A percentile compares a stretch with the other conserved stretches of the same genome.
These are phyloP conservation scores for Lactuca saligna DNA, from an alignment of 129 eudicot species.

Conservation along the genomic window DNA sequence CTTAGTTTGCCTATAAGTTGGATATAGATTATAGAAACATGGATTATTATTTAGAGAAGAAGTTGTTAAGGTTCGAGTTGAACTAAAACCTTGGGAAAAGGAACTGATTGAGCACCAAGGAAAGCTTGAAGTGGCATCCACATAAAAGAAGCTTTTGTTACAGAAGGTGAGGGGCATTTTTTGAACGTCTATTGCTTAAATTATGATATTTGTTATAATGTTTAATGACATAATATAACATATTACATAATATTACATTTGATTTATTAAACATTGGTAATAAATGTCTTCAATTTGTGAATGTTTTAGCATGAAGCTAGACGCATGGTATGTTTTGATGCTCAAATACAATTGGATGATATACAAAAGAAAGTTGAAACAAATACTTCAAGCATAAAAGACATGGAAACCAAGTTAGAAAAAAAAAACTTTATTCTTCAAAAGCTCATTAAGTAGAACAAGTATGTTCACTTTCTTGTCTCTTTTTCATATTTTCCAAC, in stretches of 20 bases:
- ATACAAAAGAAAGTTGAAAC: conserved; percentile 43
- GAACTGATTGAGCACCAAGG: conserved; percentile 82
- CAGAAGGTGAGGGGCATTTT: conserved; percentile 56
- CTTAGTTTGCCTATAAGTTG: too few species aligned
- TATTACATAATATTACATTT: too few species aligned
- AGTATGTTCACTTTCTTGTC: conserved; percentile 37
- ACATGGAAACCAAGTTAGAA: conserved; percentile 48
- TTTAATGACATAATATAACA: too few species aligned
- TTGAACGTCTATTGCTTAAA: background rate
- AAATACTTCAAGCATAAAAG: conserved; percentile 44
- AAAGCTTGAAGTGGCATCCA: conserved; percentile 82
- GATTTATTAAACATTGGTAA: background rate
- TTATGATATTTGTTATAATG: too few species aligned
- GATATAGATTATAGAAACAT: background rate
- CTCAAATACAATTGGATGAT: conserved; percentile 67
- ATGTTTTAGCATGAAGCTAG: conserved; percentile 81
- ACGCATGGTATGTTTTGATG: conserved; percentile 62
- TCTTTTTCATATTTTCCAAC: background rate
- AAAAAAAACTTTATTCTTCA: conserved; percentile 56
- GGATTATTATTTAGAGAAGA: conserved; percentile 43
- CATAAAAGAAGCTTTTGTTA: conserved; percentile 63
- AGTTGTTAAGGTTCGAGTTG: conserved; percentile 71
- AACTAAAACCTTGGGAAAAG: conserved; percentile 92
- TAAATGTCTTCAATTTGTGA: conserved; percentile 10
- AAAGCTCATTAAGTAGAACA: conserved; percentile 80